Evolutionary conservation across 768 basidiomycete genomes (phyloP).

Genomic region (Mycena galericulata): DNA sequence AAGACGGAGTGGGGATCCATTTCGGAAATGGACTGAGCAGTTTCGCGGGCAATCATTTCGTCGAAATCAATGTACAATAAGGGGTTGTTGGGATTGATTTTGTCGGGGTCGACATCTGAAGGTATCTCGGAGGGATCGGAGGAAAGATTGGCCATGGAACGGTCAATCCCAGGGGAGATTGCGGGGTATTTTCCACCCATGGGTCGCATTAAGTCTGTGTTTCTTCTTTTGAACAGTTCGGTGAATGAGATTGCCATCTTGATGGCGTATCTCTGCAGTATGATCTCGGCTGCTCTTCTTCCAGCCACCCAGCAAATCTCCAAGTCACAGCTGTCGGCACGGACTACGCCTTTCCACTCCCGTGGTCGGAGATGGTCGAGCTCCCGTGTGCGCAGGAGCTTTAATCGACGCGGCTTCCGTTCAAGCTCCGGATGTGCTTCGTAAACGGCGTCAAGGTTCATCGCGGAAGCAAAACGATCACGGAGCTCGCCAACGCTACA

Average conservation of each 20-base stretch:
- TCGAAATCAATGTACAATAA: not conserved
- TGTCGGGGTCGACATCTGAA: not conserved
- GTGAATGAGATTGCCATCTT: not conserved
- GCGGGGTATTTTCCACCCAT: slow-evolving; percentile 43
- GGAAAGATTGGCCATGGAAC: slow-evolving; percentile 25
- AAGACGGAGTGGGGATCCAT: not conserved
- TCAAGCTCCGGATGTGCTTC: slow-evolving; percentile 36
- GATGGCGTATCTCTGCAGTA: slow-evolving; percentile 1
- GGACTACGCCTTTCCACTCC: slow-evolving; percentile 36
- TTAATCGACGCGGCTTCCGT: slow-evolving; percentile 34
- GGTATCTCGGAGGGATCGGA: not conserved
- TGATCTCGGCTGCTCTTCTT: slow-evolving; percentile 8
- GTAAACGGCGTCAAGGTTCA: slow-evolving; percentile 37
- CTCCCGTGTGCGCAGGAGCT: slow-evolving; percentile 33
- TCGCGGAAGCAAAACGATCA: slow-evolving; percentile 36
- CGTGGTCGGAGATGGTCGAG: slow-evolving; percentile 43
- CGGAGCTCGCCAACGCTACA: not conserved
- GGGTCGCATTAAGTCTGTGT: slow-evolving; percentile 41
- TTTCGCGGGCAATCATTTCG: not conserved
- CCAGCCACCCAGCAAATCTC: slow-evolving; percentile 31
- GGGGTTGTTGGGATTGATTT: not conserved
- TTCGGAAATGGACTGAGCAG: not conserved
- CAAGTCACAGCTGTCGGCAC: slow-evolving; percentile 34
- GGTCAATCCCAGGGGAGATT: slow-evolving; percentile 39
- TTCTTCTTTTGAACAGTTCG: not conserved